Evolutionary conservation across 2,329 filamentous ascomycete genomes (phyloP), one percentile per base, ranked within the genome.

Genomic region (Diplodia intermedia): DNA sequence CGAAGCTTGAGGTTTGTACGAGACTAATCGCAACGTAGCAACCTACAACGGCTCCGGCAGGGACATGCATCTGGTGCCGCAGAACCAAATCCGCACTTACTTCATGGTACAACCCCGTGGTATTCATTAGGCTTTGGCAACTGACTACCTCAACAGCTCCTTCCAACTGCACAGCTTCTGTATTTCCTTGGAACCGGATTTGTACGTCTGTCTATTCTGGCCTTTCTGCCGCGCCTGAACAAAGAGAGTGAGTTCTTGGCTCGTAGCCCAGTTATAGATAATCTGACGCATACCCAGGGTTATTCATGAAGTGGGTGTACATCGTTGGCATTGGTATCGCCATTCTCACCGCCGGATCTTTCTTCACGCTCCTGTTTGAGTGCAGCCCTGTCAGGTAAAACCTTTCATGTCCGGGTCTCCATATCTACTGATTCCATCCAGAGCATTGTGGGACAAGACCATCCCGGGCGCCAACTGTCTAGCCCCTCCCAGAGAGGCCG

Each of bases 211-310:
- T 73, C 78, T 2, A 77, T 81, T 38, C 71, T 77, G 9, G 74
- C 76, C 7, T 79, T 80, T 67, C 69, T 80, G 14, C 74, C 75
- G 11, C 75, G 78, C n/a, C 72, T 80, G 15, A 71, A 70, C 56
- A 76, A 74, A 70, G 76, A 79, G 20, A 75, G 79, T 79, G 72
- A 71, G 76, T 53, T 3, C 26, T 23, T 18, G 18, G 15, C 53
- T 26, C 31, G 33, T 11, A 38, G 36, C 8, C 36, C 11, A 38
- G 0, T 38, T 11, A 15, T 14, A 9, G 1, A 9, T 3, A 20
- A 6, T 23, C 50, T 49, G 7, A 62, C 31, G 2, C 29, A 4
- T 54, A 9, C 20, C 23, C 18, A 67, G 63, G 29, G 23, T 8
- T 18, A 11, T 69, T 68, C 43, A 62, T 66, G 43, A 40, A 20